A percentile compares a stretch with the other conserved stretches of the same genome.
Evolutionary conservation across 306 rosid genomes (phyloP).

Genomic region (Datisca glomerata): DNA sequence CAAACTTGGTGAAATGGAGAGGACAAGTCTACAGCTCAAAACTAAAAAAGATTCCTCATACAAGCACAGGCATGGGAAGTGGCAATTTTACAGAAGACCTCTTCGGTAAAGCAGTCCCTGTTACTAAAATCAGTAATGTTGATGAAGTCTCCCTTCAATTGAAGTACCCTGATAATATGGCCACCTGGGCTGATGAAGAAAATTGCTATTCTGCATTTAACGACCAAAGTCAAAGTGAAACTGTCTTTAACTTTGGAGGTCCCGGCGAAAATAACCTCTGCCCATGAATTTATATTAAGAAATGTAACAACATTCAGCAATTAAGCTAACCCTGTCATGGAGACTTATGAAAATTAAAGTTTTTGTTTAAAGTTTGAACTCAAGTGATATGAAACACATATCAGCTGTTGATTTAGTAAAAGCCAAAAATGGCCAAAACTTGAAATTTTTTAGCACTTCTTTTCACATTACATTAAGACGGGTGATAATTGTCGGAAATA

Average conservation of each 20-base stretch:
- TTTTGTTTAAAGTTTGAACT: too few species aligned
- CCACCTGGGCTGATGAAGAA: conserved; percentile 27
- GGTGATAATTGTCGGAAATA: too few species aligned
- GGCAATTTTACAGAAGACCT: conserved; percentile 23
- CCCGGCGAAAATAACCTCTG: conserved; percentile 41
- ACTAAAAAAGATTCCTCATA: conserved; percentile 36
- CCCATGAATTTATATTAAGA: too few species aligned
- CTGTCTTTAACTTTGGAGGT: conserved; percentile 53
- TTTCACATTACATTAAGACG: too few species aligned
- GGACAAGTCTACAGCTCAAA: conserved; percentile 60
- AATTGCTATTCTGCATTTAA: conserved; percentile 29
- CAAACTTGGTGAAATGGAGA: conserved; percentile 58
- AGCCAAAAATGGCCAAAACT: too few species aligned
- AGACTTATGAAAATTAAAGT: too few species aligned
- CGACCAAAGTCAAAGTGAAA: conserved; percentile 27
- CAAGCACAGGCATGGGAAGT: conserved; percentile 46
- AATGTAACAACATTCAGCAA: too few species aligned
- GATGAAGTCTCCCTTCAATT: conserved; percentile 32
- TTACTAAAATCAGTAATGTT: conserved; percentile 43
- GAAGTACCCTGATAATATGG: conserved; percentile 33
- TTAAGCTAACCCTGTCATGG: too few species aligned
- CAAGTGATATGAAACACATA: too few species aligned
- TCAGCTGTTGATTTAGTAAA: not conserved
- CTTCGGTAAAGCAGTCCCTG: conserved; percentile 1
- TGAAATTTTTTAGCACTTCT: too few species aligned